These are phyloP conservation scores for Termitomyces sp. DNA, from an alignment of 768 basidiomycete species.

Conservation along the genomic window DNA sequence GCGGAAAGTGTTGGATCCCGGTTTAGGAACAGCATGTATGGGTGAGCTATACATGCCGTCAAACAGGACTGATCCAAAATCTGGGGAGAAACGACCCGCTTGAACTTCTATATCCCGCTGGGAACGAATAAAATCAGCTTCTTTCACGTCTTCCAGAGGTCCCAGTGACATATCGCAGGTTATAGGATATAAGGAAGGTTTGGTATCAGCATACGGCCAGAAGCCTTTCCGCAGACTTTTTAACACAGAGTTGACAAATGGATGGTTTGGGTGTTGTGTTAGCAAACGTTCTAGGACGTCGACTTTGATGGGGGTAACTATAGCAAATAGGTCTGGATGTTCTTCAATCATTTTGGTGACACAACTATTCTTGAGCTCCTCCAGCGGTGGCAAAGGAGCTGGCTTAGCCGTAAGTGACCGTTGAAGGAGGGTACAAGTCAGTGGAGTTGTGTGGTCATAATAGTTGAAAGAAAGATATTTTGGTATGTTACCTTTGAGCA, in stretches of 20 bases:
- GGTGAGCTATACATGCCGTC: not conserved
- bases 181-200: no score
- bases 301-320: conserved; percentile 22
- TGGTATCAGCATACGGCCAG: conserved; percentile 32
- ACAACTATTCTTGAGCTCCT: not conserved
- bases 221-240: conserved; percentile 16
- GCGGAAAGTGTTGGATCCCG: not conserved
- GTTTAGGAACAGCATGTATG: not conserved
- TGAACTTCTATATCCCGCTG: no score
- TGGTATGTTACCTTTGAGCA: not conserved
- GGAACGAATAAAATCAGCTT: no score
- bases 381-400: not conserved
- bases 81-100: no score
- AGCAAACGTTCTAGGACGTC: not conserved
- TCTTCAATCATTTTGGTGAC: no score
- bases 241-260: not conserved
- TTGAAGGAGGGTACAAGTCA: not conserved
- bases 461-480: not conserved
- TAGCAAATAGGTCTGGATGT: no score
- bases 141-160: no score
- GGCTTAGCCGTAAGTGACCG: not conserved
- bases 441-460: not conserved
- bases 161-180: no score
- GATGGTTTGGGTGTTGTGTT: not conserved
- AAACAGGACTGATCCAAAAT: no score